Evolutionary conservation across 305 asterid species (phyloP), one percentile per base, ranked within the genome.

Genomic region (Euphrasia arctica): DNA sequence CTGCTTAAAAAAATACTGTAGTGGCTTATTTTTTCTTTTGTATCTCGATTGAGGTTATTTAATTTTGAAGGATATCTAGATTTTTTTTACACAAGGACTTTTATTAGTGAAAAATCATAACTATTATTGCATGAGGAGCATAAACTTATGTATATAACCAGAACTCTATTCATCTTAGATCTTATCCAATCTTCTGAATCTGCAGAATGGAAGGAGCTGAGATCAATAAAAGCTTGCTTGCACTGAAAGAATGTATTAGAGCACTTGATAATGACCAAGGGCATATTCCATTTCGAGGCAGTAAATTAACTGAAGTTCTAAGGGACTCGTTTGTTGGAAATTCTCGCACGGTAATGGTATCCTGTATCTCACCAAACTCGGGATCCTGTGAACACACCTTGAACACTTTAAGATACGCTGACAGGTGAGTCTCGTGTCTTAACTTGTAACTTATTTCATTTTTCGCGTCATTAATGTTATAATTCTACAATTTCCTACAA

Each of bases 191-290:
- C 3, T 41, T 45, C 13, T 72, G 66, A 64, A 66, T 70, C 50
- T 78, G 79, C 90, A 94, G 99, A 79, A 91, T 91, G 82, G 98
- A 92, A 86, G 98, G 98, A 60, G 98, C 98, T 14, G 98, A 92
- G 85, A 92, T 92, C 75, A 92, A 93, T 70, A 90, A 88, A 85
- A 93, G 99, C 72, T 82, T 94, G 81, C 96, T 93, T 65, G 99
- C 99, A 7, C 65, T 93, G 74, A 93, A 93, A 82, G 99, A 93
- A 79, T 93, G 99, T 76, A 93, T 93, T 68, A 82, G 99, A 75
- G 99, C 99, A 3, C 99, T 93, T 42, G 99, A 93, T 77, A 93
- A 90, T 60, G 99, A 93, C 72, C 97, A 93, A 74, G 90, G 84
- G 47, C 99, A 93, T 71, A 93, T 93, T 76, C 99, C 99, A 69